Evolutionary conservation across 2,329 filamentous ascomycete genomes (phyloP).

Genomic region (Alternaria atra): DNA sequence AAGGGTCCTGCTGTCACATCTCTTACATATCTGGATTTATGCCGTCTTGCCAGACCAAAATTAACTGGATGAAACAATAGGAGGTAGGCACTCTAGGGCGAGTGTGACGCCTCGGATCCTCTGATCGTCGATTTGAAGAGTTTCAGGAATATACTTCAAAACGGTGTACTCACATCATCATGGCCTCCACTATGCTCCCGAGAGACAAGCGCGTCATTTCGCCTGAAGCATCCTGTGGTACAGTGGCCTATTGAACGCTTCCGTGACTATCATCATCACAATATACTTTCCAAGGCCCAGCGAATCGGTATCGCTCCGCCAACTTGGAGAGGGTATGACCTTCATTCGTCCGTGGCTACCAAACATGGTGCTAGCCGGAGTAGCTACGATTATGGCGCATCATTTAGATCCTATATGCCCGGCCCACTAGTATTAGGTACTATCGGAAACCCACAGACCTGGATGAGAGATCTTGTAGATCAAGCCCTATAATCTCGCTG

Average conservation of each 20-base stretch:
- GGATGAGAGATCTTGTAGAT: background rate
- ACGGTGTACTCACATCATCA: background rate
- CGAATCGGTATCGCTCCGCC: background rate
- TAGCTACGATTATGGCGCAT: background rate
- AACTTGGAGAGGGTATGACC: background rate
- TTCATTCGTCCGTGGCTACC: background rate
- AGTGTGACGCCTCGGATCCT: background rate
- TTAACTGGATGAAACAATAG: constrained; percentile 8
- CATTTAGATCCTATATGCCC: background rate
- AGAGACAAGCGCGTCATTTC: background rate
- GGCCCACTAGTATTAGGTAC: background rate
- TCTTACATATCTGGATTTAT: background rate
- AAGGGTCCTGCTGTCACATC: background rate
- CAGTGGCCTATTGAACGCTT: background rate
- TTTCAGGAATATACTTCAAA: background rate
- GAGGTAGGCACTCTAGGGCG: background rate
- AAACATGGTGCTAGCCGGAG: background rate
- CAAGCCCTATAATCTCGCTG: constrained; percentile 1
- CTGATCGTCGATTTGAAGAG: background rate
- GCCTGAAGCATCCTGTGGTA: background rate
- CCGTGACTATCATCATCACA: background rate
- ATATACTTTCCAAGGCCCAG: background rate
- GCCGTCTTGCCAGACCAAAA: background rate
- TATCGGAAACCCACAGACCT: constrained; percentile 5
- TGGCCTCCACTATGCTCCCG: background rate